These are phyloP conservation scores for Thuja plicata DNA, from an alignment of 83 land plant species.

Conservation along the genomic window DNA sequence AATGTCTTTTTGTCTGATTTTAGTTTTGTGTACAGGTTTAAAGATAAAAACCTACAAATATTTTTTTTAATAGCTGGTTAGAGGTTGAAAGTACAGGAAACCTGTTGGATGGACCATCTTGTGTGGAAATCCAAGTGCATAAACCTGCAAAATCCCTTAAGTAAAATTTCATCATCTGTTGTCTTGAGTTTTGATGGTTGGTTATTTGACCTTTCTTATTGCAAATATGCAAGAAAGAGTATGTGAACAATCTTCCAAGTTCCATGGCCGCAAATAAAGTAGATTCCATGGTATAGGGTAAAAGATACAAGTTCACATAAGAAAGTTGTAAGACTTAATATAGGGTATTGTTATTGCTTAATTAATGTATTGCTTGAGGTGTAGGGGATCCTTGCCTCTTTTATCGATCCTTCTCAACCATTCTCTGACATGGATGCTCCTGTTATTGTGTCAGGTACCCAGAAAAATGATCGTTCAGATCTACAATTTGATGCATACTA, in stretches of 20 bases:
- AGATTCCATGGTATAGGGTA: background rate
- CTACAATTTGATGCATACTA: slow-evolving; percentile 87
- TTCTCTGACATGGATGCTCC: slow-evolving; percentile 2
- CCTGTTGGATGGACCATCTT: background rate
- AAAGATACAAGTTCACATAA: background rate
- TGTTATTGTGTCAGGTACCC: slow-evolving; percentile 65
- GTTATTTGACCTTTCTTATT: background rate
- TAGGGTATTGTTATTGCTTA: background rate
- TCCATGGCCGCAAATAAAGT: background rate
- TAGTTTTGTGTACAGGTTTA: background rate
- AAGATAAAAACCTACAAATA: background rate
- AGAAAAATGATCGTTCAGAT: slow-evolving; percentile 97
- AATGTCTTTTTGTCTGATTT: background rate
- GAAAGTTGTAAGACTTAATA: background rate
- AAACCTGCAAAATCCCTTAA: background rate
- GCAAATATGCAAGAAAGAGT: background rate
- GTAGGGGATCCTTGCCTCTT: background rate
- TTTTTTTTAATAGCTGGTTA: background rate
- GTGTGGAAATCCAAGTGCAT: background rate
- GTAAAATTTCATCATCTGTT: background rate
- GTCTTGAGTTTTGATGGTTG: background rate
- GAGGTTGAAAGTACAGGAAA: background rate
- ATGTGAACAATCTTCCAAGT: background rate
- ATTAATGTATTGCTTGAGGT: background rate
- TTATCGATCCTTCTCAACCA: background rate